Conservation (phyloP, 2,329 filamentous ascomycete genomes). For the Emydomyces testavorans region DNA sequence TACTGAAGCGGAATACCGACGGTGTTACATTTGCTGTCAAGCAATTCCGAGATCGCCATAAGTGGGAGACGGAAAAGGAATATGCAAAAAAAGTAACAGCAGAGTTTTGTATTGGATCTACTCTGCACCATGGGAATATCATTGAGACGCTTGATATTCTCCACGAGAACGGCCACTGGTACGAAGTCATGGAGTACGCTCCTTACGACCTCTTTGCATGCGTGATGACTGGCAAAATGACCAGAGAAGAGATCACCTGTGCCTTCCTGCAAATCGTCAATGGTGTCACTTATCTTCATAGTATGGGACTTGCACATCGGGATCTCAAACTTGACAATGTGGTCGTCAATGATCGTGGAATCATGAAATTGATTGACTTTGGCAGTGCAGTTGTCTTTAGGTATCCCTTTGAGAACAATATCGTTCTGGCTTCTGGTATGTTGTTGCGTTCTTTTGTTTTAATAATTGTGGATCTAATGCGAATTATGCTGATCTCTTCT, state of each 20-base stretch:
- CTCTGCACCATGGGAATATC: slow-evolving; percentile 92
- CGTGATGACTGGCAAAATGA: slow-evolving; percentile 98
- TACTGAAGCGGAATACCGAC: slow-evolving; percentile 90
- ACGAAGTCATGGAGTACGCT: slow-evolving; percentile 97
- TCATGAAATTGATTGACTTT: slow-evolving; percentile 99
- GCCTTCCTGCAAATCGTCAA: slow-evolving; percentile 89
- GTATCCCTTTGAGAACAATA: slow-evolving; percentile 89
- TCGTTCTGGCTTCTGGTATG: slow-evolving; percentile 70
- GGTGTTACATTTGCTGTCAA: slow-evolving; percentile 94
- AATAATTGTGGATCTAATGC: neutral
- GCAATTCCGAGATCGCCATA: slow-evolving; percentile 83
- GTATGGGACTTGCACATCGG: slow-evolving; percentile 86
- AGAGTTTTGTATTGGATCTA: slow-evolving; percentile 96
- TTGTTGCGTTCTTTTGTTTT: slow-evolving; percentile 11
- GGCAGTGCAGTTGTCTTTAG: slow-evolving; percentile 93
- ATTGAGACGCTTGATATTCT: slow-evolving; percentile 97
- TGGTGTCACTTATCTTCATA: slow-evolving; percentile 87
- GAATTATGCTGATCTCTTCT: neutral
- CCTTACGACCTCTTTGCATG: slow-evolving; percentile 94
- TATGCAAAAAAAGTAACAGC: slow-evolving; percentile 98
- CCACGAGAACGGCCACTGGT: slow-evolving; percentile 88
- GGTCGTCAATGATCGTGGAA: slow-evolving; percentile 87
- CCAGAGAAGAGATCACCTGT: slow-evolving; percentile 77
- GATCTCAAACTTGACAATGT: slow-evolving; percentile 97
- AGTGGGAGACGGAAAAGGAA: slow-evolving; percentile 86